Evolutionary conservation across 1,284 basidiomycete genomes (phyloP), one percentile per base, ranked within the genome.

Genomic region (Cerrena zonata): DNA sequence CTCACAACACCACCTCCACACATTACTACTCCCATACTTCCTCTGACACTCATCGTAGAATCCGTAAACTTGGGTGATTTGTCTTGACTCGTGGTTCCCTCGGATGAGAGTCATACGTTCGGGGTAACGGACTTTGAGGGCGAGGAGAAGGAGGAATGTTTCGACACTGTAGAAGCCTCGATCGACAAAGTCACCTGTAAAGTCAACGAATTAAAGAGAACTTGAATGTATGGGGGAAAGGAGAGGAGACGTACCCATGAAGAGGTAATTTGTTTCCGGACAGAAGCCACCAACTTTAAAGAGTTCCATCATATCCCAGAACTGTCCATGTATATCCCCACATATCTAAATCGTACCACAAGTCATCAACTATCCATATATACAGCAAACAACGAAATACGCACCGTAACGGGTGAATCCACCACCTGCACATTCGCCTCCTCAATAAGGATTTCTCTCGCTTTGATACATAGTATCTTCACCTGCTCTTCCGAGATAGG

Each of bases 31-130:
- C 4, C 95, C 95, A 64, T 98, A 99, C 69, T 99, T 99, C 34
- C 94, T 75, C 67, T 93, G 88, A 69, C 95, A 99, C 65, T 99
- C 95, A 71, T 99, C 96, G 73, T 98, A 99, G 68, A 99, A 99
- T 12, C 95, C 96, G 68, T 99, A 99, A 0, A 99, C 95, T 65
- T 99, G 95, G 0, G 94, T 97, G 63, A 99, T 99, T 68, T 99
- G 95, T 2, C 95, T 78, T n/a, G 91, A 94, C 70, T 99, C 95
- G 75, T 99, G 95, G 76, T 99, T 99, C 12, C 95, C 95, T 30
- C 95, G 82, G 59, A 99, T 96, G 58, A 99, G 83, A 0, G 94
- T 98, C 66, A 99, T 96, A 44, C 95, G 85, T 66, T 99, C 96
- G 18, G 94, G 94, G 68, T 97, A 98, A 19, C 95, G 89, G 47